Percentiles rank a stretch among this genome's conserved stretches.
Evolutionary conservation across 2,329 filamentous ascomycete genomes (phyloP).

Genomic region (Akanthomyces muscarius): DNA sequence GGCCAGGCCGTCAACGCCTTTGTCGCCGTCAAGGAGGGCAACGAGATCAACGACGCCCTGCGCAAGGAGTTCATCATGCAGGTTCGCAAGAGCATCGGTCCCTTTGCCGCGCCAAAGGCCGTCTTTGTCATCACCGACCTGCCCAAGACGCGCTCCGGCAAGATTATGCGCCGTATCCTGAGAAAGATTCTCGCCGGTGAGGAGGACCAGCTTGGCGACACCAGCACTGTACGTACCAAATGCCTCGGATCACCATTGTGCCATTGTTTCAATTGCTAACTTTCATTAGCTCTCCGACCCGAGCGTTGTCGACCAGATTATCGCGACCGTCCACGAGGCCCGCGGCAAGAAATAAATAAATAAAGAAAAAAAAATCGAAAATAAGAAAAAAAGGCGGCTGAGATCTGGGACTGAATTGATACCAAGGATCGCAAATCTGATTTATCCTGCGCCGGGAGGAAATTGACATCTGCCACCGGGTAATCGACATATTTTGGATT

Average conservation of each 20-base stretch:
- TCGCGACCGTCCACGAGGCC: conserved; percentile 67
- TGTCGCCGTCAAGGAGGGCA: conserved; percentile 83
- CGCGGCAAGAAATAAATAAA: conserved; percentile 44
- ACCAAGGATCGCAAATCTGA: conserved; percentile 10
- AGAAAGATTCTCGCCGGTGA: conserved; percentile 96
- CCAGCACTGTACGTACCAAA: conserved; percentile 67
- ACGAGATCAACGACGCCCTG: conserved; percentile 70
- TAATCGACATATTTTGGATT: background rate
- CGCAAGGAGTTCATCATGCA: conserved; percentile 93
- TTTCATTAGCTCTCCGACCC: conserved; percentile 71
- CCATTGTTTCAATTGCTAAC: background rate
- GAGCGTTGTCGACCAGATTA: conserved; percentile 79
- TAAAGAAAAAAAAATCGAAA: background rate
- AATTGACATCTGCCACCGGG: background rate
- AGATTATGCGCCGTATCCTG: conserved; percentile 98
- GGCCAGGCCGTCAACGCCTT: conserved; percentile 98
- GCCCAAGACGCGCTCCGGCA: conserved; percentile 94
- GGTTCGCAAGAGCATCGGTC: conserved; percentile 94
- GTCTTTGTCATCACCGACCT: conserved; percentile 89
- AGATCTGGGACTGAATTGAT: background rate
- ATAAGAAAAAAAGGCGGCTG: background rate
- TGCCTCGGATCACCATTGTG: conserved; percentile 3
- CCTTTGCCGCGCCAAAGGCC: conserved; percentile 93
- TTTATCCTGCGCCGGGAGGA: background rate
- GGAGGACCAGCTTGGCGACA: conserved; percentile 95